Conservation (phyloP, 2,329 filamentous ascomycete species). For the Dactylonectria estremocensis region DNA sequence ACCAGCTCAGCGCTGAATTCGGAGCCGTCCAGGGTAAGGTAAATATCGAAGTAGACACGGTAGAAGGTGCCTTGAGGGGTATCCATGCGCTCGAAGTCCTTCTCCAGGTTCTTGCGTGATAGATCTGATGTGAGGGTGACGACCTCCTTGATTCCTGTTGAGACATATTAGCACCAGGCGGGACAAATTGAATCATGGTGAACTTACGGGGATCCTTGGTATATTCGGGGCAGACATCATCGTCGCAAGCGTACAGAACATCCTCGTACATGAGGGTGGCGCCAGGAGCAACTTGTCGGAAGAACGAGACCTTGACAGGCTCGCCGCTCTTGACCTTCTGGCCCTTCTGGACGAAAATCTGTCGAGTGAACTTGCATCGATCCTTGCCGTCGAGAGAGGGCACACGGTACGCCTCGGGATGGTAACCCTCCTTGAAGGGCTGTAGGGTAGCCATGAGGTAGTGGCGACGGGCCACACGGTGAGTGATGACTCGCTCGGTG, state of each 20-base stretch:
- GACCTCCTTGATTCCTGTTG: slow-evolving; percentile 95
- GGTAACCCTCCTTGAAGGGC: slow-evolving; percentile 98
- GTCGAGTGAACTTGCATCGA: slow-evolving; percentile 97
- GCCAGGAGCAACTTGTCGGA: slow-evolving; percentile 96
- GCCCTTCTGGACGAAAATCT: slow-evolving; percentile 99
- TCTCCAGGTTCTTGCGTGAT: slow-evolving; percentile 97
- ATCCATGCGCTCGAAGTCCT: slow-evolving; percentile 99
- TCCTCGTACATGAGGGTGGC: slow-evolving; percentile 99
- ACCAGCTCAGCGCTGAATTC: slow-evolving; percentile 99
- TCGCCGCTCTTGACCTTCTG: slow-evolving; percentile 99
- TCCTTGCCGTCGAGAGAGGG: slow-evolving; percentile 97
- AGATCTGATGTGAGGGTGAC: slow-evolving; percentile 97
- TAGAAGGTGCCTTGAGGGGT: slow-evolving; percentile 98
- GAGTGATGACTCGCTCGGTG: slow-evolving; percentile 95
- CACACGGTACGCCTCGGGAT: slow-evolving; percentile 97
- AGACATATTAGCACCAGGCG: slow-evolving; percentile 46
- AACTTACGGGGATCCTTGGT: slow-evolving; percentile 98
- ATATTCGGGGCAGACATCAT: slow-evolving; percentile 98
- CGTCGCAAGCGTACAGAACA: slow-evolving; percentile 96
- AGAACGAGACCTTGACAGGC: slow-evolving; percentile 98
- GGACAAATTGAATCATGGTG: not conserved
- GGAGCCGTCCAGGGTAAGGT: slow-evolving; percentile 94
- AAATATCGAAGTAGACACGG: slow-evolving; percentile 84
- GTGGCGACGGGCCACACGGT: slow-evolving; percentile 95
- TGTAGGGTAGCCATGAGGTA: slow-evolving; percentile 99